Evolutionary conservation across 2,329 filamentous ascomycete genomes (phyloP), one percentile per base, ranked within the genome.

Genomic region (Thelonectria rubi): DNA sequence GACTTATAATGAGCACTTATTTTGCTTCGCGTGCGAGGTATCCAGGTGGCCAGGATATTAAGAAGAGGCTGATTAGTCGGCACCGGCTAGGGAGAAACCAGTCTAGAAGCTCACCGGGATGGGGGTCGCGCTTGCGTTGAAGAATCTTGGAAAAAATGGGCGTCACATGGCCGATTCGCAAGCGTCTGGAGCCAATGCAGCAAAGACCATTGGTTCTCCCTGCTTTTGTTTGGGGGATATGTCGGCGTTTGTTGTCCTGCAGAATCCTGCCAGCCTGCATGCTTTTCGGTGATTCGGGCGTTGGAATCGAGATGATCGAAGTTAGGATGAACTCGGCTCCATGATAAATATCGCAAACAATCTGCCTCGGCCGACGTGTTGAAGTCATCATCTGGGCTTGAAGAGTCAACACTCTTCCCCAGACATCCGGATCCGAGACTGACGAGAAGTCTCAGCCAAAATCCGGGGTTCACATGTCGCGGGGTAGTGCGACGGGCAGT

Each of bases 161-260:
- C 37, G 30, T 61, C 53, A 56, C 58, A 61, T 61, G 58, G 58
- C 17, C 43, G 30, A 17, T 37, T 50, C 45, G 17, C 26, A 34
- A 20, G 8, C 24, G 34, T 53, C 46, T 42, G 52, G 51, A 37
- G 58, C 37, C 5, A 26, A 12, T 34, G 7, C 48, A 24, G 42
- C 42, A 39, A 34, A 17, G 26, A 42, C 37, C 34, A 57, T 61
- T 57, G 48, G 58, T 57, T 60, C 46, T 34, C 45, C 6, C 15
- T 15, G 48, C 30, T 32, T 43, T 24, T 48, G 9, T 11, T 47
- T 24, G 39, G 51, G 50, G 47, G 46, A 51, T 52, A 52, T 52
- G 58, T 60, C 58, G 52, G 58, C 20, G 58, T 60, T 46, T 39
- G 45, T 30, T 42, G 34, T 26, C 20, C 39, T 45, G 46, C 46